Conservation (phyloP, 2,329 filamentous ascomycete genomes). For the Alternaria triticina region DNA sequence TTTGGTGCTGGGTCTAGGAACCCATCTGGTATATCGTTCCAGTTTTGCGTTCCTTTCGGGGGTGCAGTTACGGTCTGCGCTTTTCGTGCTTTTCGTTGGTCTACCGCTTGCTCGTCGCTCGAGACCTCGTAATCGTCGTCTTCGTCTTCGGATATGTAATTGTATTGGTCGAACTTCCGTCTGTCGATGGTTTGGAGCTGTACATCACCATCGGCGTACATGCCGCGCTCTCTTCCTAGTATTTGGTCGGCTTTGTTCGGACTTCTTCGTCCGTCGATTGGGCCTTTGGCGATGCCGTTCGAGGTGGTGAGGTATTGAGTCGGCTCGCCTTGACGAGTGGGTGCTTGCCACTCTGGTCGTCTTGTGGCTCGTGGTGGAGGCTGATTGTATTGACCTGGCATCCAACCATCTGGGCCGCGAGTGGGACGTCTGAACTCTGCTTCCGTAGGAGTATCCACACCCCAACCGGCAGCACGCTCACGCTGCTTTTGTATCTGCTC, state of each 20-base stretch:
- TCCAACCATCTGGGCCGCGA: slow-evolving; percentile 39
- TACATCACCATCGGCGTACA: slow-evolving; percentile 47
- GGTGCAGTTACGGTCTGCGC: slow-evolving; percentile 16
- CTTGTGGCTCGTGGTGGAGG: slow-evolving; percentile 35
- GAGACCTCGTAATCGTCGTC: slow-evolving; percentile 47
- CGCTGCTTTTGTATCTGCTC: slow-evolving; percentile 63
- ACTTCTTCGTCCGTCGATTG: slow-evolving; percentile 44
- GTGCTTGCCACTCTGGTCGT: slow-evolving; percentile 41
- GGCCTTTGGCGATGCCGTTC: slow-evolving; percentile 40
- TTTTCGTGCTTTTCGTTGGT: slow-evolving; percentile 23
- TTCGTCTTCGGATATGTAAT: slow-evolving; percentile 46
- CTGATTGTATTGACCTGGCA: slow-evolving; percentile 33
- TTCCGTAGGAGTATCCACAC: slow-evolving; percentile 52
- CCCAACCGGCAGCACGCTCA: slow-evolving; percentile 73
- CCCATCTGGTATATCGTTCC: slow-evolving; percentile 59
- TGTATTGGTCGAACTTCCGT: slow-evolving; percentile 45
- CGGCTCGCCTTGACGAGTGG: slow-evolving; percentile 32
- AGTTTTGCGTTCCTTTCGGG: slow-evolving; percentile 45
- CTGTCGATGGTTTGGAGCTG: slow-evolving; percentile 51
- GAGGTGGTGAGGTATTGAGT: slow-evolving; percentile 44
- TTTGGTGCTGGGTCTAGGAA: slow-evolving; percentile 43
- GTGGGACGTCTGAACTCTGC: slow-evolving; percentile 42
- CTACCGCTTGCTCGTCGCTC: slow-evolving; percentile 40
- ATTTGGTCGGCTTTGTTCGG: slow-evolving; percentile 52
- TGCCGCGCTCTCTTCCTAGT: slow-evolving; percentile 46